Conservation (phyloP, 192 early-diverging fungal species). For the Dissophora ornata region DNA sequence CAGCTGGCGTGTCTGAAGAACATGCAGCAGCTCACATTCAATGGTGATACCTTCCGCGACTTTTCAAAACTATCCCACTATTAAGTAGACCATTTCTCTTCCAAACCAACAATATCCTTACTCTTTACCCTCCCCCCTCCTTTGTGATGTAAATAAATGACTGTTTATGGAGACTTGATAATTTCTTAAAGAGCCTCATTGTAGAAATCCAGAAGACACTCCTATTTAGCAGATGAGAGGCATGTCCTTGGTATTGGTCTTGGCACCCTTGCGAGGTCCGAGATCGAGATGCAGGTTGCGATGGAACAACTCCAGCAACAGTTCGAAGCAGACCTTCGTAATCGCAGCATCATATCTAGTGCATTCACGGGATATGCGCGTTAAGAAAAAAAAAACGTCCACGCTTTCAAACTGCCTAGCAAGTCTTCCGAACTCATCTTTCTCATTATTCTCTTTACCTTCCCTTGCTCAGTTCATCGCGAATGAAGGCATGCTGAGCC, state of each 20-base stretch:
- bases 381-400: too few relatives aligned
- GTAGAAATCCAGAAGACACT: too few relatives aligned
- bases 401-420: background rate
- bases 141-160: too few relatives aligned
- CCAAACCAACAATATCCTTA: too few relatives aligned
- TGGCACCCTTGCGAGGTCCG: conserved; percentile 42
- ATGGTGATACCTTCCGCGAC: conserved; percentile 3
- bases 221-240: conserved; percentile 30
- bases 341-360: conserved; percentile 68
- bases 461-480: conserved; percentile 72
- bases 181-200: too few relatives aligned
- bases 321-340: conserved; percentile 66
- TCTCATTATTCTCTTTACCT: conserved; percentile 11
- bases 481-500: conserved; percentile 75
- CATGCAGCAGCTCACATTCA: conserved; percentile 9
- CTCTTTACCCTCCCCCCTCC: too few relatives aligned
- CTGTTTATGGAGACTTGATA: too few relatives aligned
- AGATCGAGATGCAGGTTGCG: conserved; percentile 58
- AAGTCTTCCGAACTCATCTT: background rate
- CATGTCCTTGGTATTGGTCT: conserved; percentile 25
- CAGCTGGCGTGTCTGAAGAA: conserved; percentile 1
- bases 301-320: conserved; percentile 69
- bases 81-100: too few relatives aligned
- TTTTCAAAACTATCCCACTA: background rate
- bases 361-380: too few relatives aligned